Percentiles rank a stretch among this genome's conserved stretches.
These are phyloP conservation scores for Madurella fahalii DNA, from an alignment of 2,329 filamentous ascomycete genomes.

Conservation along the genomic window DNA sequence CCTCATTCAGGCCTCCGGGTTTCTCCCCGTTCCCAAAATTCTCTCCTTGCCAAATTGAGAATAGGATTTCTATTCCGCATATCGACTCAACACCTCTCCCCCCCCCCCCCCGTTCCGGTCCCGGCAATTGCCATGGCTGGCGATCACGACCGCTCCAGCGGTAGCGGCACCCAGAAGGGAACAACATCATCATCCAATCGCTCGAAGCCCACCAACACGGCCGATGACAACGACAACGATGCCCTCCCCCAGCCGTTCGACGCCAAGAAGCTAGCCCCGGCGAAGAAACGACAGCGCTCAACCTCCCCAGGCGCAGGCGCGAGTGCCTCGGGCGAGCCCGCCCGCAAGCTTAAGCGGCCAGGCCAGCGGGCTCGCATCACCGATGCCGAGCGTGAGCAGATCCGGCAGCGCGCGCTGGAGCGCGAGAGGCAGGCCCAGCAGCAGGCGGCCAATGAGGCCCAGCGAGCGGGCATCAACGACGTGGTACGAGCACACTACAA, in stretches of 20 bases:
- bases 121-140: constrained; percentile 1
- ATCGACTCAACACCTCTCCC: too few relatives aligned
- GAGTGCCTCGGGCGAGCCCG: constrained; percentile 35
- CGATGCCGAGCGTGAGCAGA: constrained; percentile 62
- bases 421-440: constrained; percentile 45
- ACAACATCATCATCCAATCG: neutral
- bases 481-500: constrained; percentile 95
- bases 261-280: constrained; percentile 53
- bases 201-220: constrained; percentile 2
- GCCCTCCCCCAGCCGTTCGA: constrained; percentile 59
- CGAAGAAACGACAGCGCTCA: constrained; percentile 55
- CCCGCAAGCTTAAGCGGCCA: constrained; percentile 66
- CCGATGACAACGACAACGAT: constrained; percentile 30
- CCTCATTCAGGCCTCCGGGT: too few relatives aligned
- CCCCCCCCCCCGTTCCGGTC: neutral
- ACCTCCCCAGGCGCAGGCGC: constrained; percentile 37
- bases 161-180: neutral
- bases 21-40: too few relatives aligned
- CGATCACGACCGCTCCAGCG: neutral
- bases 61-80: too few relatives aligned
- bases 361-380: constrained; percentile 64
- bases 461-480: constrained; percentile 66
- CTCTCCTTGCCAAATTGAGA: too few relatives aligned
- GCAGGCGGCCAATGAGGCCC: constrained; percentile 36
- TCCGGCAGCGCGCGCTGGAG: constrained; percentile 55